Evolutionary conservation across 1,139 yeast species (phyloP), one percentile per base, ranked within the genome.

Genomic region (Saccharomyces hybrid): DNA sequence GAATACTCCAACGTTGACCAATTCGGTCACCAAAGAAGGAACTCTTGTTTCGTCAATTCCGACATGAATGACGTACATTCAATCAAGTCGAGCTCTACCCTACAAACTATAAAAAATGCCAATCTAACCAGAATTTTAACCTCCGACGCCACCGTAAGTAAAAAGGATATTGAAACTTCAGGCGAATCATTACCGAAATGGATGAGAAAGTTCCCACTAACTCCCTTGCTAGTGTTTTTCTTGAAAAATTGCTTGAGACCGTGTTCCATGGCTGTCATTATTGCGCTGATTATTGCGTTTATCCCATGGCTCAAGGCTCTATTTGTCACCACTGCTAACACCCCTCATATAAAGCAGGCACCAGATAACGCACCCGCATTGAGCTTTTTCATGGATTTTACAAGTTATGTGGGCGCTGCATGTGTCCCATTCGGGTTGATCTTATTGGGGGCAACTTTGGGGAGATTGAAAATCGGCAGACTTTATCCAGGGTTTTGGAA

Each of bases 231-330:
- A 5, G 63, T 71, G 5, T 72, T 73, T 51, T 71, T 78, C 56
- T n/a, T 76, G 2, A 78, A 78, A 63, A 89, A 88, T 70, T 78
- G 90, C 58, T 64, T 77, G 47, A 78, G 95, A 14, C 95, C 95
- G 0, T 83, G 83, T 49, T 84, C 95, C 1, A 62, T 83, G 48
- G 75, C 91, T 1, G 78, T 88, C 47, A 75, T 89, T 2, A 48
- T 81, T 0, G 77, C 93, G 1, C 70, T 91, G 50, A 74, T 78
- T 2, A 74, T 88, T 26, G 82, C 95, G n/a, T 87, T 91, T 87
- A 77, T 93, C 13, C 97, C 97, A 0, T 91, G 96, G 75, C 75
- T 89, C 13, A 86, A 87, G 63, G 88, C 95, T 0, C 75, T 90
- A 32, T 91, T 91, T 68, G 89, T 87, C 5, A 60, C 61, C 2